phyloP scores from a whole-genome alignment of 2,329 filamentous ascomycete species.

The Fusarium praegraminearum region DNA sequence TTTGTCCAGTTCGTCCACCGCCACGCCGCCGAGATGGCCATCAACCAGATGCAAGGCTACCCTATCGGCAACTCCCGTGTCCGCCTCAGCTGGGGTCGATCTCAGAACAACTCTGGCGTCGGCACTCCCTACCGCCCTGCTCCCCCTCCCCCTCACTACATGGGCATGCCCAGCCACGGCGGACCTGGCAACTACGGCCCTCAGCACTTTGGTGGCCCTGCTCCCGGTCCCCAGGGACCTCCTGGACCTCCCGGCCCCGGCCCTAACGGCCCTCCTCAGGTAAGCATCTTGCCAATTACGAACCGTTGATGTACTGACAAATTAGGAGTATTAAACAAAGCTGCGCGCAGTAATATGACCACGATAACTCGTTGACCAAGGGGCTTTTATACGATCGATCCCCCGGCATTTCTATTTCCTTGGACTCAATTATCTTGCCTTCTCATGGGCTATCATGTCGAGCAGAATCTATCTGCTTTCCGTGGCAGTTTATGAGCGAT shows the following conservation, averaged over 20 bases:
- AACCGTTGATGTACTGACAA: slow-evolving; percentile 7
- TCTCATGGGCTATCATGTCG: slow-evolving; percentile 37
- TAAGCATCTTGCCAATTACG: slow-evolving; percentile 40
- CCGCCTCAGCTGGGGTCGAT: slow-evolving; percentile 95
- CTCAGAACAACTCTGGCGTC: slow-evolving; percentile 98
- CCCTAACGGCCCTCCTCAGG: slow-evolving; percentile 56
- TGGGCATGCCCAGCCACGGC: slow-evolving; percentile 60
- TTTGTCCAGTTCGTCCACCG: slow-evolving; percentile 99
- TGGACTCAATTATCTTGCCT: slow-evolving; percentile 48
- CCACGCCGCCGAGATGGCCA: slow-evolving; percentile 99
- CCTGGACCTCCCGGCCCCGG: slow-evolving; percentile 55
- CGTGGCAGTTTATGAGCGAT: slow-evolving; percentile 44
- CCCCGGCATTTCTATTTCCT: slow-evolving; percentile 45
- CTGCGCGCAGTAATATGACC: slow-evolving; percentile 46
- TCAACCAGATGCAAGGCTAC: slow-evolving; percentile 99
- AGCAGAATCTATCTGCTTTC: slow-evolving; percentile 42
- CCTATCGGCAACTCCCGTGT: slow-evolving; percentile 99
- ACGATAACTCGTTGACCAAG: slow-evolving; percentile 49
- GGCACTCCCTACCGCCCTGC: slow-evolving; percentile 97
- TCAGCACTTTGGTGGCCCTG: slow-evolving; percentile 61
- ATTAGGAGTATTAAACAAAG: slow-evolving; percentile 34
- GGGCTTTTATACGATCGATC: slow-evolving; percentile 41
- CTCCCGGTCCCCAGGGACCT: slow-evolving; percentile 58
- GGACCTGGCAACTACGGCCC: slow-evolving; percentile 60
- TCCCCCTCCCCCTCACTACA: slow-evolving; percentile 72